phyloP scores from a whole-genome alignment of 2,329 filamentous ascomycete genomes.

The Monosporascus sp. region DNA sequence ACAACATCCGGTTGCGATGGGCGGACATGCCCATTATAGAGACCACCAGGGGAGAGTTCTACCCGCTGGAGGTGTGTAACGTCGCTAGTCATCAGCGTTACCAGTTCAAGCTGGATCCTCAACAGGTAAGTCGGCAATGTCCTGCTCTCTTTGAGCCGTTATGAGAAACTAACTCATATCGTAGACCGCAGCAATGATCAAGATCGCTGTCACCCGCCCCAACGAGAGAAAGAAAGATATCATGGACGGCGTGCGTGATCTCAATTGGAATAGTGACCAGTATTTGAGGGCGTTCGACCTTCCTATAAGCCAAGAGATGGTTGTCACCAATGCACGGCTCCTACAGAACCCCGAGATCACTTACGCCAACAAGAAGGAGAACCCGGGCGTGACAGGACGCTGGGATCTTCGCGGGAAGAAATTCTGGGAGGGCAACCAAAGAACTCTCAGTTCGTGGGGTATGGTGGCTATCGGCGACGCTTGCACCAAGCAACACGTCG shows the following conservation, averaged over 20 bases:
- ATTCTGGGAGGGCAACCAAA: constrained; percentile 62
- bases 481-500: constrained; percentile 47
- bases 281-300: constrained; percentile 72
- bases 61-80: constrained; percentile 58
- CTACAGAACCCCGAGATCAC: constrained; percentile 66
- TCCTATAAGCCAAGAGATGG: constrained; percentile 58
- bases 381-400: constrained; percentile 64
- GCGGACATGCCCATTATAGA: constrained; percentile 52
- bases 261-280: constrained; percentile 64
- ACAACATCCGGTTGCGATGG: constrained; percentile 43
- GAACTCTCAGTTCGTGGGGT: constrained; percentile 67
- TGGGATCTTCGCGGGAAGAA: constrained; percentile 85
- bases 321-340: constrained; percentile 64
- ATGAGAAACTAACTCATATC: constrained; percentile 11
- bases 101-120: constrained; percentile 53
- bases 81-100: constrained; percentile 54
- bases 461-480: constrained; percentile 61
- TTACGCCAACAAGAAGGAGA: constrained; percentile 53
- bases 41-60: constrained; percentile 47
- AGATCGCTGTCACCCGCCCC: constrained; percentile 80
- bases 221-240: constrained; percentile 63
- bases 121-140: constrained; percentile 36
- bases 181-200: constrained; percentile 85
- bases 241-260: constrained; percentile 57
- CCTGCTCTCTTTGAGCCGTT: not conserved